Evolutionary conservation across 768 basidiomycete species (phyloP), one percentile per base, ranked within the genome.

Genomic region (Neoboletus subvelutipes): DNA sequence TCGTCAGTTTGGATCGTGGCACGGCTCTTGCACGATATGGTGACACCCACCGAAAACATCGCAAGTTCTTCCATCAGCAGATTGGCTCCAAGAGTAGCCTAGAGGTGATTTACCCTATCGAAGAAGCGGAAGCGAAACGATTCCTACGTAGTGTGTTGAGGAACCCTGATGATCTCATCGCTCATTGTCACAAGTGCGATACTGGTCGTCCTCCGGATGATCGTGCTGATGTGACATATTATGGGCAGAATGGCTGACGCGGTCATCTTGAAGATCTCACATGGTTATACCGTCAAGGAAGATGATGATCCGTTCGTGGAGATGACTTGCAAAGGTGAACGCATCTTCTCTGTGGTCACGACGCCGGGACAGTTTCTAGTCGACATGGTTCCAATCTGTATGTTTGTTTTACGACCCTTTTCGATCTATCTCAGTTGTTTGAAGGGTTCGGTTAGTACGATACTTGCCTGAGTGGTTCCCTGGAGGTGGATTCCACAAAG

Each of bases 221-320:
- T 20, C 3, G 22, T 45, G 20, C 6, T 33, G 6, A 56, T 10
- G 3, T 8, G 45, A 18, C 5, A 3, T 20, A 4, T 24, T 45
- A 24, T 24, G 46, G 29, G 47, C 46, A 79, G 79, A 40, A 59
- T 69, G 52, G 66, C 72, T 0, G 73, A 72, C 0, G 67, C 75
- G 5, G 61, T 69, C 13, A 75, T 78, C 57, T 58, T 71, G 55
- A 67, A 61, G 20, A 63, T 73, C 17, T 73, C 73, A 1, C 71
- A 78, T 48, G 78, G 77, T 3, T 66, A 76, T 20, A 60, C 69
- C 15, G 71, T 75, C 17, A 37, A 66, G 50, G 59, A 64, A 4
- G 57, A 64, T 2, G 45, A 64, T 28, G 77, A 78, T 59, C 73
- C 71, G 0, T 69, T 73, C 28, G 62, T 76, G 15, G 46, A 67